These are phyloP conservation scores for Chrysanthemum seticuspe DNA, from an alignment of 129 eudicot species.

Conservation along the genomic window DNA sequence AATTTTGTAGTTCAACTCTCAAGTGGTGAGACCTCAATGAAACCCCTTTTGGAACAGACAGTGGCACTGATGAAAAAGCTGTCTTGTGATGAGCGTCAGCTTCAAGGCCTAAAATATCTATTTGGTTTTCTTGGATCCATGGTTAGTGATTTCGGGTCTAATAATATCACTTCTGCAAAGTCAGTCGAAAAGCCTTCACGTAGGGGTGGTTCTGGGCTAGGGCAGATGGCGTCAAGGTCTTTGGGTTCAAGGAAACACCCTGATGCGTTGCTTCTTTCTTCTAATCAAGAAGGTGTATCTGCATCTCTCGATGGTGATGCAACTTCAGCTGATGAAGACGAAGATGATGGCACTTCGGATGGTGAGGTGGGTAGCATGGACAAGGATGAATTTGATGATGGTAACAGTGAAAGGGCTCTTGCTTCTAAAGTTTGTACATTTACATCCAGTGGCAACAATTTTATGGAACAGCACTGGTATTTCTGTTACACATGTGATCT, in stretches of 20 bases:
- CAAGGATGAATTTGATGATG: slow-evolving; percentile 93
- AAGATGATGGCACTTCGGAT: slow-evolving; percentile 98
- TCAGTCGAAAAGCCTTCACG: slow-evolving; percentile 48
- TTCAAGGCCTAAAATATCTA: slow-evolving; percentile 78
- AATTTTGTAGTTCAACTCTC: slow-evolving; percentile 77
- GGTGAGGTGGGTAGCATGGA: slow-evolving; percentile 89
- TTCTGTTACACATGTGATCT: slow-evolving; percentile 97
- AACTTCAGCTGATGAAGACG: slow-evolving; percentile 93
- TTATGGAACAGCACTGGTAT: slow-evolving; percentile 99
- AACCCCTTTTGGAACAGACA: slow-evolving; percentile 55
- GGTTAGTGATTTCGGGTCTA: slow-evolving; percentile 66
- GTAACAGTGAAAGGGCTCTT: slow-evolving; percentile 75
- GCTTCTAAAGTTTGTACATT: slow-evolving; percentile 98
- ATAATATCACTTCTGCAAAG: slow-evolving; percentile 39
- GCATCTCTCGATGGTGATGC: slow-evolving; percentile 91
- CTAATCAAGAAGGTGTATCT: slow-evolving; percentile 71
- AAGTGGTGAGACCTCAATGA: slow-evolving; percentile 62
- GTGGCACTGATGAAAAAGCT: slow-evolving; percentile 70
- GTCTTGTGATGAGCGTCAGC: slow-evolving; percentile 61
- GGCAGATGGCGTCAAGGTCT: slow-evolving; percentile 55
- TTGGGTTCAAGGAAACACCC: slow-evolving; percentile 64
- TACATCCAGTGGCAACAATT: slow-evolving; percentile 98
- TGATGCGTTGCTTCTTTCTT: slow-evolving; percentile 63
- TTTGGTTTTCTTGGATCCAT: slow-evolving; percentile 63
- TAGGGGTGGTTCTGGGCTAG: slow-evolving; percentile 51